Percentiles rank a stretch among this genome's conserved stretches.
Conservation (phyloP, 768 basidiomycete species). For the Pholiota conissans region DNA sequence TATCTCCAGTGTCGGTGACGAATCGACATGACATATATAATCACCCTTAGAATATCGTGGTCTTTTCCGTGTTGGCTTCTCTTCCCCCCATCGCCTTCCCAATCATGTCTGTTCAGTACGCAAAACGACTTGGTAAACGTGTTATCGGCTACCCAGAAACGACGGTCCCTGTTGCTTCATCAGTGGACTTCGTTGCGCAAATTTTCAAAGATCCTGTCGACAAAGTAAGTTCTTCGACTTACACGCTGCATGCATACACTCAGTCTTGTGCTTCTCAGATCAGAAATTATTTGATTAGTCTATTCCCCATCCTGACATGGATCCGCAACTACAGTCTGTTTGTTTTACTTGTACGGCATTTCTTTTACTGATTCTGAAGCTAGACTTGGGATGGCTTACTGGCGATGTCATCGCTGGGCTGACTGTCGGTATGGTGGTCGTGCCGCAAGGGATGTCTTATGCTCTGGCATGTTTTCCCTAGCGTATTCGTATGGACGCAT, state of each 20-base stretch:
- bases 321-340: constrained; percentile 80
- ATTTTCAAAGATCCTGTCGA: constrained; percentile 49
- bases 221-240: constrained; percentile 24
- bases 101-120: constrained; percentile 25
- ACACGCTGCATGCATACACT: background rate
- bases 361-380: background rate
- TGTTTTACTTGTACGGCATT: background rate
- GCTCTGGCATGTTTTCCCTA: constrained; percentile 66
- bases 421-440: constrained; percentile 93
- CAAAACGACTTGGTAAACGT: constrained; percentile 54
- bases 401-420: constrained; percentile 90
- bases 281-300: constrained; percentile 59
- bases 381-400: constrained; percentile 77
- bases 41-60: constrained; percentile 5
- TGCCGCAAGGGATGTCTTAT: constrained; percentile 94
- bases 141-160: constrained; percentile 63
- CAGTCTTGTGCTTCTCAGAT: constrained; percentile 37
- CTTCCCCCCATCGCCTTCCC: constrained; percentile 4
- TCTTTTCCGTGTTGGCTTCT: constrained; percentile 6
- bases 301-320: constrained; percentile 90
- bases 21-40: constrained; percentile 12
- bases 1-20: constrained; percentile 2
- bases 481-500: too few relatives aligned
- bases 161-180: constrained; percentile 57
- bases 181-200: constrained; percentile 49